phyloP scores from a whole-genome alignment of 129 eudicot species.

The Chrysanthemum makinoi region DNA sequence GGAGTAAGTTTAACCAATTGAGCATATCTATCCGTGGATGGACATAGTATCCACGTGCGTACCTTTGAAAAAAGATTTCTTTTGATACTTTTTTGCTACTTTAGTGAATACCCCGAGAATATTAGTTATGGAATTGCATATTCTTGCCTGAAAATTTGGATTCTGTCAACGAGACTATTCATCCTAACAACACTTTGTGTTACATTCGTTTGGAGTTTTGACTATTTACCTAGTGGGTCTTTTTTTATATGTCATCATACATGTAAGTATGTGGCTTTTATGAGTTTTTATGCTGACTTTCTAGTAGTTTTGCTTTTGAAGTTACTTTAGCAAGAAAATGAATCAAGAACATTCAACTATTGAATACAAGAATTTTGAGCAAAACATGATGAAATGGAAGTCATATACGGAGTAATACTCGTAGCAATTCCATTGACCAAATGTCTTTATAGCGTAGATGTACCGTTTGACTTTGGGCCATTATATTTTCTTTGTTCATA shows the following conservation, averaged over 20 bases:
- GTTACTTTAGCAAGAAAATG: not conserved
- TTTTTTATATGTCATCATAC: not conserved
- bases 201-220: not conserved
- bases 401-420: not conserved
- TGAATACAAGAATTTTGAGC: too few relatives aligned
- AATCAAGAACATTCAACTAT: too few relatives aligned
- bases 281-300: not conserved
- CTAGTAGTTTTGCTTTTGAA: not conserved
- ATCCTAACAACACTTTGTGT: too few relatives aligned
- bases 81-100: not conserved
- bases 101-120: not conserved
- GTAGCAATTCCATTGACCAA: not conserved
- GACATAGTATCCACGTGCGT: too few relatives aligned
- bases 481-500: constrained; percentile 11
- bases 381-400: too few relatives aligned
- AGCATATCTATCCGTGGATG: too few relatives aligned
- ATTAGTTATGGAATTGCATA: not conserved
- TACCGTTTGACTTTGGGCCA: constrained; percentile 22
- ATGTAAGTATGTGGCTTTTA: not conserved
- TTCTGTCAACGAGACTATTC: not conserved
- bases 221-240: not conserved
- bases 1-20: too few relatives aligned
- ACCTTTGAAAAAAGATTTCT: too few relatives aligned
- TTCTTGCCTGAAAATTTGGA: not conserved
- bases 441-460: constrained; percentile 27